Evolutionary conservation across 371 early-diverging fungal genomes (phyloP), one percentile per base, ranked within the genome.

Genomic region (Chytridium lagenaria): DNA sequence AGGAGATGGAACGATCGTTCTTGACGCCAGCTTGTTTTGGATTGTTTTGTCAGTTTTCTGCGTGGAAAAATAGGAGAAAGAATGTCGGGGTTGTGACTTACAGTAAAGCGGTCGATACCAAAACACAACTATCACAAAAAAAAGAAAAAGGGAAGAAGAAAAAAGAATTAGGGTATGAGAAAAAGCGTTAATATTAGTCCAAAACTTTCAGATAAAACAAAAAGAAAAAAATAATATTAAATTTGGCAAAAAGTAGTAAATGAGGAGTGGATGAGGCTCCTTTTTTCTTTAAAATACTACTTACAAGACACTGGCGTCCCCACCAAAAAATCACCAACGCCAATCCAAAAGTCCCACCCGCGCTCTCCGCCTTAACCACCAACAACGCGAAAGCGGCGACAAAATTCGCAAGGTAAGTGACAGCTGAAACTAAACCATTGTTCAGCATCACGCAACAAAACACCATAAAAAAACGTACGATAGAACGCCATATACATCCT

Each of bases 91-190:
- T 16, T 12, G 38, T 37, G 31, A 65, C 55, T 66, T 39, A 73
- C 73, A 71, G 71, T 81, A 81, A 5, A 79, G 63, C 10, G 77
- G 78, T 31, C 74, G 73, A 55, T 81, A 81, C 81, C 81, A 81
- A 59, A 81, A 79, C 28, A 77, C 75, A 59, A 81, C 61, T 61
- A 26, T 55, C 26, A 12, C 44, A 44, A 12, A 5, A 57, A 7
- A 57, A 57, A 26, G 26, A 57, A 10, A 57, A 57, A 30, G 23
- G 57, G 7, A 57, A 57, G 57, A 57, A 57, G 31, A n/a, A 57
- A 57, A 44, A 44, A n/a, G n/a, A n/a, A n/a, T n/a, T n/a, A n/a
- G n/a, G n/a, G n/a, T n/a, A n/a, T n/a, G n/a, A n/a, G n/a, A n/a
- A n/a, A n/a, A n/a, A n/a, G 44, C 7, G 19, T 44, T 7, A 44